Evolutionary conservation across 805 yeast genomes (phyloP), one percentile per base, ranked within the genome.

Genomic region (Starmerella sp.): DNA sequence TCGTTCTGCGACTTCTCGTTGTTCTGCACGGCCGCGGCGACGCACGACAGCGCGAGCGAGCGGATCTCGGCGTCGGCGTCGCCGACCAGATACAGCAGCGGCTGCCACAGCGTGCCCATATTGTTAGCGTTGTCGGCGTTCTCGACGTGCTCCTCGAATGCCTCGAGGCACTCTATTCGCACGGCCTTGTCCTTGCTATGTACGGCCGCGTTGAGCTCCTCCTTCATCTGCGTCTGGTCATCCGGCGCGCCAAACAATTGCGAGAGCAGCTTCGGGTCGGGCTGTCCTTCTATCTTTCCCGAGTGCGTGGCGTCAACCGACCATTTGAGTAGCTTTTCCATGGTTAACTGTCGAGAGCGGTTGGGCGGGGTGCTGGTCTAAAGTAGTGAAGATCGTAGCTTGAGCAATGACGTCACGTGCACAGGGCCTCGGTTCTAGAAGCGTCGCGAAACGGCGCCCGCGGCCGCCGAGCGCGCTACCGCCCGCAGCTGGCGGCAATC

Each of bases 271-370:
- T 85, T 79, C n/a, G 93, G 87, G 67, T 89, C 95, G 52, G 80
- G 86, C 54, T 63, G 64, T 0, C 64, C 58, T 14, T 50, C 53
- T 3, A 60, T 60, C 28, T 86, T 91, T 11, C 82, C 83, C 8
- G 83, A 76, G 5, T 54, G 51, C 56, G 88, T 77, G 66, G 84
- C 80, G 43, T 90, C 85, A 49, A 86, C 76, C 5, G 97, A 89
- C 98, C 98, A 91, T 62, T 89, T 86, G 59, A 91, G 70, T 58
- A 91, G 70, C 69, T 90, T 90, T 57, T 91, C 97, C 97, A 91
- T 91, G 8, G 45, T 42, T 37, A 37, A 37, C 39, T 14, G 39
- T 14, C 13, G 8, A 8, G 11, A 32, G 35, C 11, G 35, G 8
- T 2, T 32, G 35, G 11, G 35, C 11, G 11, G 3, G 11, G 35